A percentile compares a stretch with the other conserved stretches of the same genome.
Evolutionary conservation across 2,329 filamentous ascomycete species (phyloP).

Genomic region (Phoma sp.): DNA sequence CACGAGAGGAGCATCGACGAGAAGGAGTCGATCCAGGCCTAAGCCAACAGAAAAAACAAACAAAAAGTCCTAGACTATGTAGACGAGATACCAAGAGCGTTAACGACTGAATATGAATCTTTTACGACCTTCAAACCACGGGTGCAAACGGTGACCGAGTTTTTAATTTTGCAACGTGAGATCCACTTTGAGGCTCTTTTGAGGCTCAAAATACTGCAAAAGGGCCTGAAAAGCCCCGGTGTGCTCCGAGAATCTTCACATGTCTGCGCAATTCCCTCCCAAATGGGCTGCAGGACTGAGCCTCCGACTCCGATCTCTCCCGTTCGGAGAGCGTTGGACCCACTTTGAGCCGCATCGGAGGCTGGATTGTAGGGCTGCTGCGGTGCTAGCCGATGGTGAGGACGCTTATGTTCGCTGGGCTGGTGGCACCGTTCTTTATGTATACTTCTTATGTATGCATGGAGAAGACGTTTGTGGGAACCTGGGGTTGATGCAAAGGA

Average conservation of each 20-base stretch:
- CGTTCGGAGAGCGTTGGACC: conserved; percentile 1
- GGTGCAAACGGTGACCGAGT: conserved; percentile 9
- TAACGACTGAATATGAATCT: conserved; percentile 11
- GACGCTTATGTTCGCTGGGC: background rate
- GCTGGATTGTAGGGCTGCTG: background rate
- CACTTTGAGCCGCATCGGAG: conserved; percentile 15
- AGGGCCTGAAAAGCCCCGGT: background rate
- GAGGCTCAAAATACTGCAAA: conserved; percentile 1
- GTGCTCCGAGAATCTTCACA: conserved; percentile 8
- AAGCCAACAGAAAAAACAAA: background rate
- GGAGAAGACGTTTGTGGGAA: too few relatives aligned
- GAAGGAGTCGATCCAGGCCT: conserved; percentile 5
- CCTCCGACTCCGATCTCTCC: background rate
- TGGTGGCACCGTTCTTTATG: too few relatives aligned
- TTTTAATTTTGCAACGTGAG: conserved; percentile 5
- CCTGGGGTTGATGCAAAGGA: too few relatives aligned
- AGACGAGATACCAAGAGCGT: background rate
- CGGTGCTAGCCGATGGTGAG: background rate
- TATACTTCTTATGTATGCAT: too few relatives aligned
- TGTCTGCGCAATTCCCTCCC: background rate
- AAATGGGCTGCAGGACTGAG: background rate
- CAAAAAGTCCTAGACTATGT: background rate
- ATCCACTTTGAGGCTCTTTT: conserved; percentile 7
- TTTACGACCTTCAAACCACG: conserved; percentile 1
- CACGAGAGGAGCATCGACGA: conserved; percentile 9